Percentiles rank a stretch among this genome's conserved stretches.
Conservation (phyloP, 805 yeast genomes). For the Candida coquimbonensis region DNA sequence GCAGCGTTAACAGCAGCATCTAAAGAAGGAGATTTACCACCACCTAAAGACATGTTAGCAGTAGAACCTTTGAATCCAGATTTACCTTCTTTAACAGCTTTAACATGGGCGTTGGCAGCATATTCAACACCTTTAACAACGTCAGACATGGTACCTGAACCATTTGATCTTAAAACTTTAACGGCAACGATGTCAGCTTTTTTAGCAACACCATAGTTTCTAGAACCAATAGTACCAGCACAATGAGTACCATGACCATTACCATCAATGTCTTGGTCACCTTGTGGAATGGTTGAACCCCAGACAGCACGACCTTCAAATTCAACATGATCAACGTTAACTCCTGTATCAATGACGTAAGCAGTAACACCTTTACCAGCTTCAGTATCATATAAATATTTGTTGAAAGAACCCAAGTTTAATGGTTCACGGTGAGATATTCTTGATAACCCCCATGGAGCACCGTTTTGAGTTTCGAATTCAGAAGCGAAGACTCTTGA, state of each 20-base stretch:
- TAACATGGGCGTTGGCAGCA: conserved; percentile 67
- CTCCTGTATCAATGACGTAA: conserved; percentile 87
- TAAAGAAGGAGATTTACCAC: conserved; percentile 83
- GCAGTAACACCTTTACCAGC: conserved; percentile 84
- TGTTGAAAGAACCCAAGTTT: conserved; percentile 62
- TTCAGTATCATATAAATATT: conserved; percentile 62
- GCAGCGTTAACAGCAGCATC: conserved; percentile 89
- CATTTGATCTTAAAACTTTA: conserved; percentile 75
- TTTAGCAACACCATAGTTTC: conserved; percentile 78
- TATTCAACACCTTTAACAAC: conserved; percentile 80
- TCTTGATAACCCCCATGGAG: conserved; percentile 94
- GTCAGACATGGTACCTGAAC: conserved; percentile 79
- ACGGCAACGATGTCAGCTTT: conserved; percentile 73
- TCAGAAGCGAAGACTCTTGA: conserved; percentile 60
- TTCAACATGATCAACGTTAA: conserved; percentile 66
- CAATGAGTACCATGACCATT: conserved; percentile 96
- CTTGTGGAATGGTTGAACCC: conserved; percentile 77
- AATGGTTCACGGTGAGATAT: conserved; percentile 74
- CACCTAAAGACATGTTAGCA: conserved; percentile 92
- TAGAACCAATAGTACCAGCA: conserved; percentile 91
- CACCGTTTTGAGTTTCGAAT: conserved; percentile 66
- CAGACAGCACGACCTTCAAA: conserved; percentile 79
- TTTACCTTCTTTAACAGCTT: conserved; percentile 42
- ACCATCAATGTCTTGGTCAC: conserved; percentile 68
- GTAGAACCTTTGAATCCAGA: conserved; percentile 78